These are phyloP conservation scores for Trichocladium antarcticum DNA, from an alignment of 495 filamentous ascomycete genomes.

Conservation along the genomic window DNA sequence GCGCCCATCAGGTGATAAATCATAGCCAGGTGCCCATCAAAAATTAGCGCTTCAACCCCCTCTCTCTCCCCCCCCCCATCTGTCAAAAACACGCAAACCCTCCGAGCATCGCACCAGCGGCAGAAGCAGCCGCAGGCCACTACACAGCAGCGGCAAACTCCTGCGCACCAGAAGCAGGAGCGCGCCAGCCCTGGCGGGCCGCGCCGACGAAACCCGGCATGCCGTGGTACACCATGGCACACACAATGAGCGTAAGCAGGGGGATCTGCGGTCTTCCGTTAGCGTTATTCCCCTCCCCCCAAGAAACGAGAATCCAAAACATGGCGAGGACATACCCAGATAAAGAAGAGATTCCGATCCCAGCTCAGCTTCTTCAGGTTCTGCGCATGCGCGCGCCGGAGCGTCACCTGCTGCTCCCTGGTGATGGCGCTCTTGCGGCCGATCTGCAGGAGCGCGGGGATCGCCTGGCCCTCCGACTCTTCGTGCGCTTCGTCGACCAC, in stretches of 20 bases:
- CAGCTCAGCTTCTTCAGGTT: slow-evolving; percentile 63
- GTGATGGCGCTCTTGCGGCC: slow-evolving; percentile 46
- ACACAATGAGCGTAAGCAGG: slow-evolving; percentile 16
- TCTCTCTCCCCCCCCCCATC: no score
- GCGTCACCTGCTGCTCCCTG: slow-evolving; percentile 61
- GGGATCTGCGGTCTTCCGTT: slow-evolving; percentile 30
- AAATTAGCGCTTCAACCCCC: no score
- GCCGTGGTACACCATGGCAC: slow-evolving; percentile 17
- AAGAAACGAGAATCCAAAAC: slow-evolving; percentile 12
- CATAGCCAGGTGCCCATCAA: no score
- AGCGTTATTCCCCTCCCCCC: slow-evolving; percentile 23
- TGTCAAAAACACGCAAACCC: no score
- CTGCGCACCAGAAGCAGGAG: background rate
- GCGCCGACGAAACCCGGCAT: slow-evolving; percentile 5
- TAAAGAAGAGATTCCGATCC: slow-evolving; percentile 71
- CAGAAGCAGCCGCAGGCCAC: no score
- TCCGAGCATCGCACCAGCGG: no score
- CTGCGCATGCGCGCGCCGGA: slow-evolving; percentile 57
- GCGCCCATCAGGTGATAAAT: no score
- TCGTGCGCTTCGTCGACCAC: slow-evolving; percentile 15
- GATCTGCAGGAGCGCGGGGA: slow-evolving; percentile 41
- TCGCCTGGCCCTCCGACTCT: slow-evolving; percentile 5
- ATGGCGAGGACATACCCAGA: slow-evolving; percentile 52
- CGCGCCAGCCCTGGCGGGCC: background rate
- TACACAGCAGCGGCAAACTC: background rate